Base-by-base conservation (phyloP, 768 basidiomycete genomes). In the Pluteus cervinus region DNA sequence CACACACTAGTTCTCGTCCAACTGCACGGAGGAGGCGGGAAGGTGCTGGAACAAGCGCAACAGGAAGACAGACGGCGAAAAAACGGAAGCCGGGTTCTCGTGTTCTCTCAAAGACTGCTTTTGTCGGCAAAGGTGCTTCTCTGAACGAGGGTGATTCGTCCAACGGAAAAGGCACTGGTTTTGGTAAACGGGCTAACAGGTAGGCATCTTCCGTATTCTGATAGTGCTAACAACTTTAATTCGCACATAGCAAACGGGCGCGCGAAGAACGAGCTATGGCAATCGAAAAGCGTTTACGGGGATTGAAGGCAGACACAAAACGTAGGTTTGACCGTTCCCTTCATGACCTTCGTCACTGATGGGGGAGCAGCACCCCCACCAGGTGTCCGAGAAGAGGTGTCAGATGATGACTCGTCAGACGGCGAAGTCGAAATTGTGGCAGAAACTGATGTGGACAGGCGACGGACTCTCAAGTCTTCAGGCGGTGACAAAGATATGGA, bases 201-300 rank as follows among this genome's bases (percentile, higher is more conserved):
- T 79, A 37, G 16, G 63, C 46, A 39, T 12, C 10, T 23, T 4
- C 14, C 3, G 16, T 12, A 20, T 9, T 15, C 29, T 16, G 29
- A 26, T 5, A 28, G 18, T 7, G 31, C 18, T 29, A 14, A 24
- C 30, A 22, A 10, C 26, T 37, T 15, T 20, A 44, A 18, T 33
- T 29, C 30, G 10, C 23, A 33, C 21, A 15, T 50, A 91, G 87
- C 54, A 86, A 86, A 54, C 71, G 81, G 22, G 87, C 86, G 10
- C 63, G 86, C 41, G 86, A 86, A 46, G 84, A 86, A 52, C 71
- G 86, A 39, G 86, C 85, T 2, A 46, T 77, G 24, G 87, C 86
- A n/a, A 75, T 73, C 5, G 84, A 90, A 57, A 66, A 62, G 15
- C 70, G 88, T 23, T 36, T 85, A 9, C 58, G 57, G 33, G 64